Evolutionary conservation across 164 flowering plant species (phyloP).

Genomic region (Liriodendron chinense): DNA sequence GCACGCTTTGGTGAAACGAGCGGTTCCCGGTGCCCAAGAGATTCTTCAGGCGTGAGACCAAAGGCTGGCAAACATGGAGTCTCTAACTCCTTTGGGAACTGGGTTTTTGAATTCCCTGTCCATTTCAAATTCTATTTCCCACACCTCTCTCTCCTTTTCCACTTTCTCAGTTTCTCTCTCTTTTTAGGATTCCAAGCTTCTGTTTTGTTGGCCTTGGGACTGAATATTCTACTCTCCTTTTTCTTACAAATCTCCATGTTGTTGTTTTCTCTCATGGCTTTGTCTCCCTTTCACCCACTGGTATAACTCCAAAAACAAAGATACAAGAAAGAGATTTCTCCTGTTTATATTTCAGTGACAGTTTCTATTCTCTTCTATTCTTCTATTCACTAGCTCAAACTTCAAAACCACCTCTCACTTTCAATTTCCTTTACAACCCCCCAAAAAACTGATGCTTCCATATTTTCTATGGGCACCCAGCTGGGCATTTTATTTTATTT

Average conservation of each 20-base stretch:
- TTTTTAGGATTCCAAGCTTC: conserved; percentile 1
- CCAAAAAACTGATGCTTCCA: too few species aligned
- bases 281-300: conserved; percentile 5
- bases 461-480: too few species aligned
- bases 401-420: conserved; percentile 23
- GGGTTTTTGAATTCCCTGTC: conserved; percentile 7
- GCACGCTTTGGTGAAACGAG: conserved; percentile 14
- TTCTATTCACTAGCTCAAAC: conserved; percentile 20
- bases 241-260: conserved; percentile 18
- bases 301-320: background rate
- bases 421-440: background rate
- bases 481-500: too few species aligned
- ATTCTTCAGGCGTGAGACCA: conserved; percentile 48
- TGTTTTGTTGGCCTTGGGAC: background rate
- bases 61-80: conserved; percentile 41
- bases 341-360: conserved; percentile 34
- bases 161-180: background rate
- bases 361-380: conserved; percentile 42
- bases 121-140: conserved; percentile 5
- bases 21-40: conserved; percentile 29
- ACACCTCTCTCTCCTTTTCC: background rate
- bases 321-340: conserved; percentile 15
- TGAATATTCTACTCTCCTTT: conserved; percentile 4
- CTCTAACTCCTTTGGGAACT: background rate
- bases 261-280: conserved; percentile 30